Conservation (phyloP, 2,329 filamentous ascomycete species). For the Colletotrichum tamarilloi region DNA sequence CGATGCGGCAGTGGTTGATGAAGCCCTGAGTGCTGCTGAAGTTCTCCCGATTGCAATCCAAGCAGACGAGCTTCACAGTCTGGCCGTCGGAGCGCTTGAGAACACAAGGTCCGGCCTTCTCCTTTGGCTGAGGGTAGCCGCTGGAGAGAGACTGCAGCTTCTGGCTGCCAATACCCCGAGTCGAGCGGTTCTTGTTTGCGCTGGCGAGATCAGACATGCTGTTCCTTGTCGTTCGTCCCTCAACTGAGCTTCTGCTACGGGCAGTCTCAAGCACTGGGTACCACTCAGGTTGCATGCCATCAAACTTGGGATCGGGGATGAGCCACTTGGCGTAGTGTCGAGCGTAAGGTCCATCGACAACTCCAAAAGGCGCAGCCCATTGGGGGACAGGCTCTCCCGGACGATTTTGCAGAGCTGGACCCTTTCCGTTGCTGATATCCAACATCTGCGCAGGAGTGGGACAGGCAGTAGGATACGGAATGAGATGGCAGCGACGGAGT, state of each 20-base stretch:
- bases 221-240: conserved; percentile 84
- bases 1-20: conserved; percentile 98
- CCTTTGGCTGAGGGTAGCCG: conserved; percentile 79
- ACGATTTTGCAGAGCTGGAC: conserved; percentile 73
- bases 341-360: conserved; percentile 91
- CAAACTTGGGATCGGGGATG: conserved; percentile 87
- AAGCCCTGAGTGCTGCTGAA: conserved; percentile 99
- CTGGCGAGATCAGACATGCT: conserved; percentile 68
- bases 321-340: conserved; percentile 97
- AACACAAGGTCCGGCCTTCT: conserved; percentile 84
- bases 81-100: conserved; percentile 88
- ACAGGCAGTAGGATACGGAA: conserved; percentile 84
- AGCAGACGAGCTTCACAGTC: conserved; percentile 89
- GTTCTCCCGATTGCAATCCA: conserved; percentile 88
- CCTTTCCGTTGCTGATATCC: conserved; percentile 79
- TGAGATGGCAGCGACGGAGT: conserved; percentile 89
- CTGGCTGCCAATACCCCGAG: conserved; percentile 63
- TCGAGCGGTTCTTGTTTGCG: conserved; percentile 61
- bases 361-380: conserved; percentile 89
- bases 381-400: conserved; percentile 74
- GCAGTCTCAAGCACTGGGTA: conserved; percentile 53
- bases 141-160: conserved; percentile 77
- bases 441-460: conserved; percentile 75
- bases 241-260: conserved; percentile 61
- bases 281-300: conserved; percentile 69